These are phyloP conservation scores for Piedraia hortae DNA, from an alignment of 2,329 filamentous ascomycete genomes.

Conservation along the genomic window DNA sequence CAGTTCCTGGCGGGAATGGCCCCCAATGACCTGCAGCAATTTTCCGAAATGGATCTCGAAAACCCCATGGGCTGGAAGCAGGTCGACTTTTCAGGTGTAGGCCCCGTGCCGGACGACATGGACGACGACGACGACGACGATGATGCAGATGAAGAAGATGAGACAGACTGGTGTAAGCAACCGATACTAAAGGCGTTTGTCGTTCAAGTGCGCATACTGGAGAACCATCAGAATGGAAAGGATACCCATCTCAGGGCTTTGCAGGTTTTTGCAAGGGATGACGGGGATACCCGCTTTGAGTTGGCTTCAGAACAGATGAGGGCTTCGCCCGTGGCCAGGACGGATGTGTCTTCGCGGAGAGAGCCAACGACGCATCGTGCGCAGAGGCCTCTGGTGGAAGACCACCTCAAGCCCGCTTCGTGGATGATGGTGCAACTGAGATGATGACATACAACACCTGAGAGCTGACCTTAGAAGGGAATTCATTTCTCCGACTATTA, in stretches of 20 bases:
- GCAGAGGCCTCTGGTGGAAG: no score
- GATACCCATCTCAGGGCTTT: constrained; percentile 90
- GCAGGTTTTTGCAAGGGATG: constrained; percentile 43
- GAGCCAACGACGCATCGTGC: no score
- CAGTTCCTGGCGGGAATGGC: constrained; percentile 70
- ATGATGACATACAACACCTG: no score
- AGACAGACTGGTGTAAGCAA: constrained; percentile 27
- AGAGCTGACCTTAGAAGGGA: no score
- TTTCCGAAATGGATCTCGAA: constrained; percentile 50
- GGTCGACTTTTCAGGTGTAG: constrained; percentile 40
- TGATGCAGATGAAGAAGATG: constrained; percentile 9
- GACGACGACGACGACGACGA: constrained; percentile 6
- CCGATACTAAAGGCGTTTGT: constrained; percentile 62
- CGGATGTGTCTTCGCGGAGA: constrained; percentile 2
- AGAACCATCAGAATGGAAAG: constrained; percentile 98
- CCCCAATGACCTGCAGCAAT: constrained; percentile 73
- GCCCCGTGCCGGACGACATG: constrained; percentile 14
- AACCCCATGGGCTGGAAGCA: constrained; percentile 77
- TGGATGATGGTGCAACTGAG: neutral
- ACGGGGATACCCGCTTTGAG: no score
- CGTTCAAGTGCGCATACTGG: constrained; percentile 66
- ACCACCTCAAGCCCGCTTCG: neutral
- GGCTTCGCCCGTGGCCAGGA: constrained; percentile 3
- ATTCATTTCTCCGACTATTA: no score
- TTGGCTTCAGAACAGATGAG: constrained; percentile 2